Evolutionary conservation across 208 protist genomes (phyloP), one percentile per base, ranked within the genome.

Genomic region (Crithidia sp.): DNA sequence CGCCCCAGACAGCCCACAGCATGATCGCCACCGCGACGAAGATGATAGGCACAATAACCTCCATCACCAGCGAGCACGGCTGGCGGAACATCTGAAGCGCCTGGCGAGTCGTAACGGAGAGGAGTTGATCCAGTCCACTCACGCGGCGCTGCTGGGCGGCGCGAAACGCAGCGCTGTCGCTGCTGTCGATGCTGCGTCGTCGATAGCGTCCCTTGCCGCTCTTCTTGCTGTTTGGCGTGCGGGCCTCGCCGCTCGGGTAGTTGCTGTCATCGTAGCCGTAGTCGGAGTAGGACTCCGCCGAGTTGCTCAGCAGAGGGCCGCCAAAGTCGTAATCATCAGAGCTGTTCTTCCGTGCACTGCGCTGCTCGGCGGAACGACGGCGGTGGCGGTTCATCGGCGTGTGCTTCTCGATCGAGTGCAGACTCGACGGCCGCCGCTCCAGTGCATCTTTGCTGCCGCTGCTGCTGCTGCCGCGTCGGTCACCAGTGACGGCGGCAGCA

Each of bases 11-110:
- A 16, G 63, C 57, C 54, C 71, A 71, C 17, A 90, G 60, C 0
- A 77, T 44, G 19, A 87, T 69, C 9, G 81, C 61, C 43, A 79
- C 50, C 0, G 54, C 43, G 4, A 88, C 54, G 50, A 90, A 90
- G 52, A 88, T 17, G 2, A 88, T 36, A 6, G 85, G 85, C 4
- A 86, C 64, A 2, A 78, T 7, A 7, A 90, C 4, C 41, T 90
- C 85, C 5, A 83, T 9, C 0, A 87, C 0, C 4, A 86, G 45
- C 16, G 49, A 37, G 17, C 66, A 7, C 63, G 71, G 73, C 4
- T 37, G 16, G 2, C 61, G 78, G 43, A 68, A 76, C 4, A 71
- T 52, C 59, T 86, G 71, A 14, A 56, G 71, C 0, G 61, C 44
- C 17, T 60, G 60, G 37, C 84, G 81, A 17, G 59, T 19, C 1